Conservation (phyloP, 2,329 filamentous ascomycete genomes). For the Fusarium temperatum region DNA sequence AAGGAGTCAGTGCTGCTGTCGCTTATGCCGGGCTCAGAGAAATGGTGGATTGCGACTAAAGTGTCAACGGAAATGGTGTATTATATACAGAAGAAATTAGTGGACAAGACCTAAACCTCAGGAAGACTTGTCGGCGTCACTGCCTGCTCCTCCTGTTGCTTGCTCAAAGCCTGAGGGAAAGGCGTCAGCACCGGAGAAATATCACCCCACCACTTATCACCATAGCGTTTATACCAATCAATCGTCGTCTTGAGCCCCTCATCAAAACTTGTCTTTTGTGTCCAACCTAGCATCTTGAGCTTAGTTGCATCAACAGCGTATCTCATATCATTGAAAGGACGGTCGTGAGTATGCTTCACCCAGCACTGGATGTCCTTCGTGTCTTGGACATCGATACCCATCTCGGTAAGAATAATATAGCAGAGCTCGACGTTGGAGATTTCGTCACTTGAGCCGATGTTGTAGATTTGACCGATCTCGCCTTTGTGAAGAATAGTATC, state of each 20-base stretch:
- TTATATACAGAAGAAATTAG: too few species aligned
- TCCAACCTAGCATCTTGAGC: background rate
- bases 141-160: background rate
- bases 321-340: background rate
- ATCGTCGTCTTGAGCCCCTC: background rate
- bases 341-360: background rate
- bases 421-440: slow-evolving; percentile 78
- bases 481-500: slow-evolving; percentile 86
- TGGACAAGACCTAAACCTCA: background rate
- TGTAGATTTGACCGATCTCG: slow-evolving; percentile 79
- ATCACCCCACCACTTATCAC: background rate
- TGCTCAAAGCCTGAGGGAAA: background rate
- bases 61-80: too few species aligned
- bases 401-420: background rate
- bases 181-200: background rate
- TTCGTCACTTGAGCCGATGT: slow-evolving; percentile 81
- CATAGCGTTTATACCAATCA: background rate
- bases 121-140: background rate
- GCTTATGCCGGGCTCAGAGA: too few species aligned
- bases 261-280: background rate
- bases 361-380: background rate
- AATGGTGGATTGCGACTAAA: too few species aligned
- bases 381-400: background rate
- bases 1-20: too few species aligned
- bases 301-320: background rate